phyloP scores from a whole-genome alignment of 2,329 filamentous ascomycete genomes.

The Emericellopsis atlantica region DNA sequence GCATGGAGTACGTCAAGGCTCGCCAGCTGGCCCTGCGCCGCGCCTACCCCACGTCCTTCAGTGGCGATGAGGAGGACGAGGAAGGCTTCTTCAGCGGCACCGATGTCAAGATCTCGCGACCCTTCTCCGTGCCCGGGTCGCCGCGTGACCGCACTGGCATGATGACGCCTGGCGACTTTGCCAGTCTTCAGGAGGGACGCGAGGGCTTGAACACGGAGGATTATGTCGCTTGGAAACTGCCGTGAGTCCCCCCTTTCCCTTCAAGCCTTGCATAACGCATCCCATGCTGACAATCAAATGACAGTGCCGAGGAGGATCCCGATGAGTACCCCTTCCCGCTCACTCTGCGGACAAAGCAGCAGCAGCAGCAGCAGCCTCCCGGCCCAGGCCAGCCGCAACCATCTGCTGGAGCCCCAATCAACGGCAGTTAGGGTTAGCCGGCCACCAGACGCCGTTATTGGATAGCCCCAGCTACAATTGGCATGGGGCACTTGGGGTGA shows the following conservation, averaged over 20 bases:
- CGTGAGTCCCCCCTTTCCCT: constrained; percentile 51
- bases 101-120: constrained; percentile 89
- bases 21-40: constrained; percentile 81
- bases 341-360: constrained; percentile 40
- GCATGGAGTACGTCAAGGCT: constrained; percentile 97
- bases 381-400: constrained; percentile 7
- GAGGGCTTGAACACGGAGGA: constrained; percentile 93
- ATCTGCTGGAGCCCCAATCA: neutral
- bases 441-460: too few species aligned
- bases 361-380: constrained; percentile 7
- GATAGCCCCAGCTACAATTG: too few species aligned
- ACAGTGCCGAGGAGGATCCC: constrained; percentile 82
- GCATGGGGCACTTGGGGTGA: too few species aligned
- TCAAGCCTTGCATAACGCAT: neutral
- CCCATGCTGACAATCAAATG: constrained; percentile 8
- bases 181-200: constrained; percentile 83
- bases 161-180: constrained; percentile 99
- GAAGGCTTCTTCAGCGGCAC: constrained; percentile 77
- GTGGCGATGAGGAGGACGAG: constrained; percentile 67
- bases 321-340: constrained; percentile 54
- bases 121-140: constrained; percentile 86
- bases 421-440: neutral
- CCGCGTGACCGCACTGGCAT: constrained; percentile 84
- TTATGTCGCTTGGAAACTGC: constrained; percentile 95
- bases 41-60: constrained; percentile 82